These are phyloP conservation scores for Phymatotrichopsis omnivora DNA, from an alignment of 2,329 filamentous ascomycete species.

Conservation along the genomic window DNA sequence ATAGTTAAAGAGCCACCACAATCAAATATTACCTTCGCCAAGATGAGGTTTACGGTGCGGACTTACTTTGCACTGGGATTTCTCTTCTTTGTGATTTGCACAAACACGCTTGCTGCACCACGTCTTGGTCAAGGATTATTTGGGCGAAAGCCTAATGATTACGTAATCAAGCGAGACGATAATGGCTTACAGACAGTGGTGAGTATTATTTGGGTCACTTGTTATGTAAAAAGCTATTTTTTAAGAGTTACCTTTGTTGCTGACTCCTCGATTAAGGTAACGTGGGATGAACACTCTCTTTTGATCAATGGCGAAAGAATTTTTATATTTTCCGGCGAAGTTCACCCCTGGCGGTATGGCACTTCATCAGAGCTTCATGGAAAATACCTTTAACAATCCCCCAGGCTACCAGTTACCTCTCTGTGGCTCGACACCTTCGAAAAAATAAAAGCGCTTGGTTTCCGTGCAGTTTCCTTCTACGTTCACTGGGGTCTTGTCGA, in stretches of 20 bases:
- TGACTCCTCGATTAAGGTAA: conserved; percentile 39
- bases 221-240: not conserved
- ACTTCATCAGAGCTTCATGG: conserved; percentile 13
- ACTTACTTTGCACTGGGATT: conserved; percentile 13
- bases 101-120: conserved; percentile 15
- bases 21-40: no score
- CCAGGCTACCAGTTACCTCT: conserved; percentile 45
- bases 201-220: not conserved
- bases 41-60: conserved; percentile 15
- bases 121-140: conserved; percentile 12
- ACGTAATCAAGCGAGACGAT: conserved; percentile 35
- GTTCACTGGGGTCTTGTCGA: conserved; percentile 69
- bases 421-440: conserved; percentile 66
- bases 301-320: conserved; percentile 59
- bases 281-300: conserved; percentile 62
- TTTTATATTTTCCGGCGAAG: conserved; percentile 62
- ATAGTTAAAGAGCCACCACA: no score
- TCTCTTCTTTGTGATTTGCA: conserved; percentile 13
- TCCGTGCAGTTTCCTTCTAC: conserved; percentile 72
- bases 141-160: conserved; percentile 15
- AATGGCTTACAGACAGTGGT: conserved; percentile 18
- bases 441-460: conserved; percentile 71
- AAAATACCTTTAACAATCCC: not conserved
- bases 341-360: conserved; percentile 50
- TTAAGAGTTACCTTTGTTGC: no score